phyloP scores from a whole-genome alignment of 768 basidiomycete genomes.

The Psilocybe cyanescens region DNA sequence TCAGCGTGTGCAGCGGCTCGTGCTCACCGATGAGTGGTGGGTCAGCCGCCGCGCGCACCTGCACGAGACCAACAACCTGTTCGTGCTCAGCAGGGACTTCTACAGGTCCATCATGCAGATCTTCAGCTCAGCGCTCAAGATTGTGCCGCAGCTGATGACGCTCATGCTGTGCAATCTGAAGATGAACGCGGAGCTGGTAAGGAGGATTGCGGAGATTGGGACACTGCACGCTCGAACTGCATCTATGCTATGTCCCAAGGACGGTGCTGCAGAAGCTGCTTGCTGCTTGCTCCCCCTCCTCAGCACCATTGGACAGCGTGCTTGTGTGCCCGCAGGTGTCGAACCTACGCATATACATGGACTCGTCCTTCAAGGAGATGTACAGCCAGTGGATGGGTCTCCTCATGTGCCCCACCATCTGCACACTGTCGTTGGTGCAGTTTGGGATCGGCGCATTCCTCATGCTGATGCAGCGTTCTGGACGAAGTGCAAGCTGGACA shows the following conservation, averaged over 20 bases:
- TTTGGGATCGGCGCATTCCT: slow-evolving; percentile 19
- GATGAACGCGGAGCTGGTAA: slow-evolving; percentile 18
- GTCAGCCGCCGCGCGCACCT: slow-evolving; percentile 19
- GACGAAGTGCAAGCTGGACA: slow-evolving; percentile 19
- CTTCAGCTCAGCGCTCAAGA: slow-evolving; percentile 17
- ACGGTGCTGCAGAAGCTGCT: slow-evolving; percentile 13
- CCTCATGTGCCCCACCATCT: slow-evolving; percentile 24
- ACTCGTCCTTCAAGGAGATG: slow-evolving; percentile 24
- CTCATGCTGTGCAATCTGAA: slow-evolving; percentile 23
- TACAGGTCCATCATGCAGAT: slow-evolving; percentile 20
- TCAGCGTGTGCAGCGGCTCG: slow-evolving; percentile 19
- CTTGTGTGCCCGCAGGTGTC: slow-evolving; percentile 16
- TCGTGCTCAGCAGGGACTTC: slow-evolving; percentile 19
- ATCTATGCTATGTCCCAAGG: slow-evolving; percentile 21
- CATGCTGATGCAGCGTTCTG: slow-evolving; percentile 15
- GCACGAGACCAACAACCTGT: slow-evolving; percentile 23
- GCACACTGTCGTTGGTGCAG: slow-evolving; percentile 23
- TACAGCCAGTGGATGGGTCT: slow-evolving; percentile 26
- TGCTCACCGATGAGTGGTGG: slow-evolving; percentile 27
- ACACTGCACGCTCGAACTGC: slow-evolving; percentile 25
- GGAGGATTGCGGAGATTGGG: slow-evolving; percentile 18
- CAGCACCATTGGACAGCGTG: background rate
- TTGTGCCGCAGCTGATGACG: slow-evolving; percentile 15
- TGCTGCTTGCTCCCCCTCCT: no score
- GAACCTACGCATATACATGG: slow-evolving; percentile 24